Base-by-base conservation (phyloP, 2,329 filamentous ascomycete genomes). In the Paraphoma sp. region DNA sequence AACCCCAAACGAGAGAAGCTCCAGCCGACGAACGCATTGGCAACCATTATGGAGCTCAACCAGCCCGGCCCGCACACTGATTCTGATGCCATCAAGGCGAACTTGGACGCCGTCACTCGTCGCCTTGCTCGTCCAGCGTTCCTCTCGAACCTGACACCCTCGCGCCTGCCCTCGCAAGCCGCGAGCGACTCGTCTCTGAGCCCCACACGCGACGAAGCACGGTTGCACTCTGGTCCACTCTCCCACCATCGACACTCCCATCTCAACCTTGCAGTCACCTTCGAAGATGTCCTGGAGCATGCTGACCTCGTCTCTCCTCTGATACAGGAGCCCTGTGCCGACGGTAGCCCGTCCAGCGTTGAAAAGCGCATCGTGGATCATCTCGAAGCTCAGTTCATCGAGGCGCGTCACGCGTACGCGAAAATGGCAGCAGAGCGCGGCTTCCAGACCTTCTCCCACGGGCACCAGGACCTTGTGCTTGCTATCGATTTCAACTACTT, bases 401-500 rank as follows among this genome's bases (percentile, higher is more conserved):
- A 51, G 30, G 72, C 72, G 51, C 70, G 60, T 50, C 56, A 58
- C 52, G 70, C 69, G 36, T 76, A 70, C 55, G 63, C 64, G 18
- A 68, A 66, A 12, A 77, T 77, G 75, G 70, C 71, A n/a, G 58
- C 73, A 46, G 69, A 72, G 33, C 71, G 68, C 63, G 69, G 67
- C 64, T 81, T 82, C 57, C 77, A 80, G 59, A 86, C 90, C 65
- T 85, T 92, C 68, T 85, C 88, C 58, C 88, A 92, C 74, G 89
- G 89, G 66, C 90, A 93, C 77, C 86, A 87, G 69, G 91, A 96
- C 74, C 84, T 95, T 44, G 90, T 96, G 49, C 88, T 93, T 63
- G 89, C 92, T 53, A 88, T 94, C 59, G 89, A 92, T 64, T 96
- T 96, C 84, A 97, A 97, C 77, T 89, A 88, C 64, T 96, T 96